Evolutionary conservation across 202 grass and related monocot genomes (phyloP).

Genomic region (Alloteropsis angusta): DNA sequence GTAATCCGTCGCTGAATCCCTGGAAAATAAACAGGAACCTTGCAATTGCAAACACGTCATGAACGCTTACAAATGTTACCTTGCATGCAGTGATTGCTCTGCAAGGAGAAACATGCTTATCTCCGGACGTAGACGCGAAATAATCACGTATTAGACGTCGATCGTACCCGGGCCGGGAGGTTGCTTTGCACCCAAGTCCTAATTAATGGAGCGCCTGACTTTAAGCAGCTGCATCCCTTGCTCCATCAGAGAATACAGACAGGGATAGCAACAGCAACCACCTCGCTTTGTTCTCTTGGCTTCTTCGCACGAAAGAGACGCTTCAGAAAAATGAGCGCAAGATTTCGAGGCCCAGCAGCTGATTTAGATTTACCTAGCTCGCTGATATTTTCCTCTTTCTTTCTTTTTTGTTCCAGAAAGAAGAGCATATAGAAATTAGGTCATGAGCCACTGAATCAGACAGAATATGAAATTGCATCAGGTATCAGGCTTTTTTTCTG

Average conservation of each 20-base stretch:
- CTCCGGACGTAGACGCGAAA: not conserved
- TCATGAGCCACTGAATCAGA: not conserved
- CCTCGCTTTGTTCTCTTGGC: not conserved
- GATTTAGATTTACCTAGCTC: not conserved
- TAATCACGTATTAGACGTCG: conserved; percentile 1
- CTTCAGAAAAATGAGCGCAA: not conserved
- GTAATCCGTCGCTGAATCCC: not conserved
- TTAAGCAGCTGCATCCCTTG: not conserved
- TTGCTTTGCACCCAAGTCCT: conserved; percentile 19
- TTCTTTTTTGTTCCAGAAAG: too few species aligned
- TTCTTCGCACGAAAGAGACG: not conserved
- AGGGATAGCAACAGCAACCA: not conserved
- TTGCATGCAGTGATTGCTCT: conserved; percentile 1
- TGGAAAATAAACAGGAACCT: not conserved
- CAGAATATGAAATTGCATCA: not conserved
- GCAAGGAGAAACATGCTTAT: not conserved
- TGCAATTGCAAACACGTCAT: not conserved
- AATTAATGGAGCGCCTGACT: not conserved
- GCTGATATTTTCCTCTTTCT: not conserved
- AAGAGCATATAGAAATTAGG: not conserved
- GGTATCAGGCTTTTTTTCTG: not conserved
- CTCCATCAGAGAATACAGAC: not conserved
- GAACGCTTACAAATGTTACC: not conserved
- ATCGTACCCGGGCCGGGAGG: not conserved
- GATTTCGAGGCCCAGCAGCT: not conserved